Conservation (phyloP, 2,329 filamentous ascomycete genomes). For the Pleoardoris graminearum region DNA sequence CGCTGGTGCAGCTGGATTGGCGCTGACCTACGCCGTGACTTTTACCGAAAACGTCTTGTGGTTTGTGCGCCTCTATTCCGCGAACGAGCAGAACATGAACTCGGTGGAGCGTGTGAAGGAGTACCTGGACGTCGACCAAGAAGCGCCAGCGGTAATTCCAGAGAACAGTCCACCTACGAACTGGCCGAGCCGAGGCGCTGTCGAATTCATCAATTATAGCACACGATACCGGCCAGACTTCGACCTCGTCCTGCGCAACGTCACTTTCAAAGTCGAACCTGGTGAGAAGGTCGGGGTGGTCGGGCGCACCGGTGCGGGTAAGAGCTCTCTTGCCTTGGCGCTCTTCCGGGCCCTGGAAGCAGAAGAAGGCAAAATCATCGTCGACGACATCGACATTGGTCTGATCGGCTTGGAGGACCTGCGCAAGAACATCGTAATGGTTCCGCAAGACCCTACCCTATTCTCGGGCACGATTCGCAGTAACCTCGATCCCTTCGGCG, state of each 20-base stretch:
- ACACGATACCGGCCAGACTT: conserved; percentile 88
- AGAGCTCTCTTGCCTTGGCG: conserved; percentile 90
- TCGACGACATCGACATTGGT: conserved; percentile 90
- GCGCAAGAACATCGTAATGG: conserved; percentile 92
- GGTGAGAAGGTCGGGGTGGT: conserved; percentile 96
- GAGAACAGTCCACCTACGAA: conserved; percentile 74
- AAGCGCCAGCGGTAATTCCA: conserved; percentile 76
- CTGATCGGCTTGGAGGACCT: conserved; percentile 90
- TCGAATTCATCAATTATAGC: conserved; percentile 87
- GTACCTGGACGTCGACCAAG: conserved; percentile 94
- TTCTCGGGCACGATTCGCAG: conserved; percentile 90
- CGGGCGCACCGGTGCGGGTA: conserved; percentile 91
- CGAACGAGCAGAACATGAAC: conserved; percentile 99
- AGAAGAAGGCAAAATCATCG: conserved; percentile 82
- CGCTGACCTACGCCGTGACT: conserved; percentile 91
- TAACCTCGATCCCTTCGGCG: conserved; percentile 89
- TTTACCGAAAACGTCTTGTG: conserved; percentile 97
- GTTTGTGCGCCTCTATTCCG: conserved; percentile 90
- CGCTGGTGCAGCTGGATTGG: conserved; percentile 88
- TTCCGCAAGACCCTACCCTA: conserved; percentile 93
- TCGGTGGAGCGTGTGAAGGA: conserved; percentile 97
- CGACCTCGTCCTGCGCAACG: conserved; percentile 79
- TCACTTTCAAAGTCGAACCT: conserved; percentile 84
- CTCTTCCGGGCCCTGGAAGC: conserved; percentile 93
- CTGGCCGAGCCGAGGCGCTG: conserved; percentile 84